Evolutionary conservation across 345 rosid genomes (phyloP), one percentile per base, ranked within the genome.

Genomic region (Murraya paniculata): DNA sequence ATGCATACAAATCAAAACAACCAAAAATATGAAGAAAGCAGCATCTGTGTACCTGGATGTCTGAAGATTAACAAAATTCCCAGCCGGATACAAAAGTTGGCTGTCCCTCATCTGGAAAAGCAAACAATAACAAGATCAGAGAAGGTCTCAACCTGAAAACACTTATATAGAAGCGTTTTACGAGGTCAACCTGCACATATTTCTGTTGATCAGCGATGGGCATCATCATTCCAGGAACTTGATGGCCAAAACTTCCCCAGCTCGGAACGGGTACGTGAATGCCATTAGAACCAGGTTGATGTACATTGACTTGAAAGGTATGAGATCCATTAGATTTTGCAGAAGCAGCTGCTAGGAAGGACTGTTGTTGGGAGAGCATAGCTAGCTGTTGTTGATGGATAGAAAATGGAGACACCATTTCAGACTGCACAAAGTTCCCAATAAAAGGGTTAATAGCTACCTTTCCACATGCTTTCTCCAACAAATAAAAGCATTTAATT

Each of bases 321-420:
- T 78, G 84, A 65, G 71, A 64, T 57, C 75, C 84, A 57, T 69
- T 77, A 56, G 85, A 75, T 71, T 80, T 79, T 36, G 74, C 78
- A 7, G 85, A 78, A 74, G 87, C 72, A 67, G 85, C 82, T 79
- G 76, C 57, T 8, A 75, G 60, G 38, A 77, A 48, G 25, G 87
- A 71, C 73, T 86, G 89, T 39, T 88, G 90, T 62, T 87, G 91
- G 24, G 91, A 82, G 28, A 78, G 82, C 85, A 80, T 78, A 21
- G 88, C 84, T 78, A 80, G 76, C 79, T 88, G 91, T 55, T 89
- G 88, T 72, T 86, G 90, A 82, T 86, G 88, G 75, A 84, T 67
- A 8, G 89, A 82, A 69, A 85, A 84, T 53, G 93, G 89, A 21
- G 90, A 86, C 71, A 68, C 83, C 86, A 82, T 86, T 59, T 81